Percentiles rank a stretch among this genome's conserved stretches.
phyloP scores from a whole-genome alignment of 495 filamentous ascomycete genomes.

The Penicilliopsis zonata region DNA sequence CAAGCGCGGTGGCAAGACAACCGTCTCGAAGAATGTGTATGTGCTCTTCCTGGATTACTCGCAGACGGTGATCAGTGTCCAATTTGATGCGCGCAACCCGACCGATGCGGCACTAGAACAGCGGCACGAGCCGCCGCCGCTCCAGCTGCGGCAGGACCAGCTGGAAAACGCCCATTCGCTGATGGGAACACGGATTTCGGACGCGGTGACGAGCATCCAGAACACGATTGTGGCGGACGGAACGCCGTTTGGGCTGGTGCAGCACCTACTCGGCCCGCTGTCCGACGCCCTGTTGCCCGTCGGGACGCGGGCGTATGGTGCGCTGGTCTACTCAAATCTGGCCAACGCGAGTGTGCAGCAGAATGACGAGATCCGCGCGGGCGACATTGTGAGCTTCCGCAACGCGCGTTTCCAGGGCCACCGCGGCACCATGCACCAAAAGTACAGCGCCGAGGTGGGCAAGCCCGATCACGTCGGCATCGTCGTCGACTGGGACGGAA shows the following conservation, averaged over 20 bases:
- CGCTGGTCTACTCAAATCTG: constrained; percentile 83
- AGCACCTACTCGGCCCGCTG: constrained; percentile 65
- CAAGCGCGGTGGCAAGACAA: constrained; percentile 55
- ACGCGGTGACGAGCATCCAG: constrained; percentile 54
- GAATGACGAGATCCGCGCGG: constrained; percentile 87
- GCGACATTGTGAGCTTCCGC: constrained; percentile 86
- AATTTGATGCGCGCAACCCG: constrained; percentile 65
- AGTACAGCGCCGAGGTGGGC: constrained; percentile 82
- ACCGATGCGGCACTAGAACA: constrained; percentile 66
- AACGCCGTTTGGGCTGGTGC: constrained; percentile 59
- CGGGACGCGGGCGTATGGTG: constrained; percentile 79
- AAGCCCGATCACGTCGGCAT: constrained; percentile 88
- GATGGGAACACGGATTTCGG: constrained; percentile 63
- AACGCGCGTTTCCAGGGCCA: constrained; percentile 95
- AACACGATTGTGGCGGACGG: constrained; percentile 77
- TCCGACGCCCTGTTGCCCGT: constrained; percentile 67
- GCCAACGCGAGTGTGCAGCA: constrained; percentile 85
- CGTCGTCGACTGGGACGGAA: constrained; percentile 98
- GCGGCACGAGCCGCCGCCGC: constrained; percentile 74
- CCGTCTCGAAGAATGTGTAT: constrained; percentile 67
- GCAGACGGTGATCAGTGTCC: constrained; percentile 76
- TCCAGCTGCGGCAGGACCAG: constrained; percentile 82
- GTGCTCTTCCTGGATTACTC: constrained; percentile 91
- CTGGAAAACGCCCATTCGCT: constrained; percentile 71
- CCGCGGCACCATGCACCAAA: constrained; percentile 86